Conservation (phyloP, 163 green algal species). For the Chlorella variabilis region DNA sequence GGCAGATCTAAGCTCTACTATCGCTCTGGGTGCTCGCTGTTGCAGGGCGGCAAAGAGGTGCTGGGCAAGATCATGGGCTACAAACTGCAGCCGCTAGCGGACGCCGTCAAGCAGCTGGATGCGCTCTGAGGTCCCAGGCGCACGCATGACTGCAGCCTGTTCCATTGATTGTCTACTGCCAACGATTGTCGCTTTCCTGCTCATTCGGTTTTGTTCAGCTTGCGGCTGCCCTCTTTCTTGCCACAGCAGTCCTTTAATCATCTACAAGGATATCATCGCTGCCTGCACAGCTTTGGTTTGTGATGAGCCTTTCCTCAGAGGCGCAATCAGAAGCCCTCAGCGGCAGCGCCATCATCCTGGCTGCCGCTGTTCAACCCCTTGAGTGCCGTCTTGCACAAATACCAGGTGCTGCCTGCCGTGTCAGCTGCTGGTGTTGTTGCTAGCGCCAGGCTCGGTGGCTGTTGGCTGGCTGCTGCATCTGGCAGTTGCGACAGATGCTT, state of each 20-base stretch:
- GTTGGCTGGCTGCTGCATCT: background rate
- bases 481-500: slow-evolving; percentile 27
- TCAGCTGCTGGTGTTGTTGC: background rate
- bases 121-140: slow-evolving; percentile 31
- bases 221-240: too few relatives aligned
- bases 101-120: slow-evolving; percentile 63
- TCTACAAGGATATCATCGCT: too few relatives aligned
- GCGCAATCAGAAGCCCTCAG: background rate
- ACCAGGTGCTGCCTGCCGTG: slow-evolving; percentile 2
- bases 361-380: slow-evolving; percentile 26
- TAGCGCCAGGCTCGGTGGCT: too few relatives aligned
- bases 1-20: too few relatives aligned
- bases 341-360: background rate
- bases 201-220: too few relatives aligned
- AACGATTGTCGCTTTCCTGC: too few relatives aligned
- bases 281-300: too few relatives aligned
- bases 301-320: too few relatives aligned
- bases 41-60: slow-evolving; percentile 76
- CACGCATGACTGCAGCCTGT: too few relatives aligned
- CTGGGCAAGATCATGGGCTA: slow-evolving; percentile 69
- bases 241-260: too few relatives aligned
- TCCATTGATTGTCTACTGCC: too few relatives aligned
- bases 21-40: background rate
- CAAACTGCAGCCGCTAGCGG: slow-evolving; percentile 82
- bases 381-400: background rate